Conservation (phyloP, 1,284 basidiomycete species). For the Malassezia nana region DNA sequence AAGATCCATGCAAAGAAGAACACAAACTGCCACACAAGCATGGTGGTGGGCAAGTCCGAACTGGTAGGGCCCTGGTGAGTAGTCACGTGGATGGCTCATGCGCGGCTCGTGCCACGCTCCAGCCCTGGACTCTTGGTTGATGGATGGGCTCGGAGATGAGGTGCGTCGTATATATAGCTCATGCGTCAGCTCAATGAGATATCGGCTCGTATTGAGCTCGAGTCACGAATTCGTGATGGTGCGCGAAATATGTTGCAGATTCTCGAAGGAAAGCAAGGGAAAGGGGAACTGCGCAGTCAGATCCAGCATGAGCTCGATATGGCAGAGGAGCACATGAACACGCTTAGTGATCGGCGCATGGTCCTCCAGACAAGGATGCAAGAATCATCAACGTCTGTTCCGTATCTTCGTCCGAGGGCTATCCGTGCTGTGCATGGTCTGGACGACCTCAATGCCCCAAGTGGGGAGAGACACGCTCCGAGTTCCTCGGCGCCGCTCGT, state of each 20-base stretch:
- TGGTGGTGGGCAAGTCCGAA: background rate
- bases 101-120: background rate
- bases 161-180: background rate
- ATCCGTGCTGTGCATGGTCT: conserved; percentile 15
- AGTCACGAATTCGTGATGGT: conserved; percentile 70
- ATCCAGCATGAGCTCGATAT: conserved; percentile 66
- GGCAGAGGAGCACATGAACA: conserved; percentile 62
- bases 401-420: conserved; percentile 8
- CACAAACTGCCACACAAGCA: background rate
- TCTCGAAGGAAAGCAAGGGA: conserved; percentile 51
- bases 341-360: conserved; percentile 49
- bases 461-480: background rate
- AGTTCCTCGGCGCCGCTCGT: background rate
- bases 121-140: background rate
- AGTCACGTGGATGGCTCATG: conserved; percentile 6
- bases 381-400: background rate
- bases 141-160: conserved; percentile 2
- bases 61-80: background rate
- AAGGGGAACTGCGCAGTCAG: conserved; percentile 55
- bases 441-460: conserved; percentile 8
- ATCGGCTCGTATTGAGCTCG: conserved; percentile 53
- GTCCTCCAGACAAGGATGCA: background rate
- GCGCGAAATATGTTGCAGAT: conserved; percentile 70
- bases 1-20: background rate
- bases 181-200: conserved; percentile 6